A percentile compares a stretch with the other conserved stretches of the same genome.
phyloP scores from a whole-genome alignment of 306 rosid genomes.

The Prunus mume region DNA sequence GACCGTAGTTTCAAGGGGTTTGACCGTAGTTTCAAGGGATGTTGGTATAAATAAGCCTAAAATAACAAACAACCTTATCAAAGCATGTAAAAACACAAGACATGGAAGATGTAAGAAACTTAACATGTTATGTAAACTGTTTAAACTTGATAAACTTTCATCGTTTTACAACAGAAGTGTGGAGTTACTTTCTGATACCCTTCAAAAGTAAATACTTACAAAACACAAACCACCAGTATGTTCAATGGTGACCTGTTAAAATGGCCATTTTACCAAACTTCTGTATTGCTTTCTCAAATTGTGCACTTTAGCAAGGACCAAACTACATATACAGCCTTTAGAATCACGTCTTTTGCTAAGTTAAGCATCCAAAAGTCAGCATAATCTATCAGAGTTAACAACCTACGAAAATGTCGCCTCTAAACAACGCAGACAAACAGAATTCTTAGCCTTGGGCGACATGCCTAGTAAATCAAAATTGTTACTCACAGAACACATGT shows the following conservation, averaged over 20 bases:
- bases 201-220: constrained; percentile 18
- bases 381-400: constrained; percentile 45
- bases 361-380: constrained; percentile 44
- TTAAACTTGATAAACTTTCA: background rate
- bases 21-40: too few species aligned
- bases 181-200: background rate
- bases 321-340: constrained; percentile 32
- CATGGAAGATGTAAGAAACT: background rate
- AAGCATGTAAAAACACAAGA: background rate
- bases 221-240: constrained; percentile 3
- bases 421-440: constrained; percentile 22
- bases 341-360: constrained; percentile 36
- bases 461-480: constrained; percentile 29
- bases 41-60: too few species aligned
- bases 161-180: background rate
- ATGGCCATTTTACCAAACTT: background rate
- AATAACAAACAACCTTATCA: too few species aligned
- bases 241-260: constrained; percentile 17
- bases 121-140: background rate
- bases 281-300: constrained; percentile 1
- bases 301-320: constrained; percentile 16
- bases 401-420: constrained; percentile 45
- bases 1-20: too few species aligned
- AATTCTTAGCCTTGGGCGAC: constrained; percentile 26
- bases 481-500: constrained; percentile 7